Evolutionary conservation across 73 alveolate genomes (phyloP).

Genomic region (Symbiodinium pilosum): DNA sequence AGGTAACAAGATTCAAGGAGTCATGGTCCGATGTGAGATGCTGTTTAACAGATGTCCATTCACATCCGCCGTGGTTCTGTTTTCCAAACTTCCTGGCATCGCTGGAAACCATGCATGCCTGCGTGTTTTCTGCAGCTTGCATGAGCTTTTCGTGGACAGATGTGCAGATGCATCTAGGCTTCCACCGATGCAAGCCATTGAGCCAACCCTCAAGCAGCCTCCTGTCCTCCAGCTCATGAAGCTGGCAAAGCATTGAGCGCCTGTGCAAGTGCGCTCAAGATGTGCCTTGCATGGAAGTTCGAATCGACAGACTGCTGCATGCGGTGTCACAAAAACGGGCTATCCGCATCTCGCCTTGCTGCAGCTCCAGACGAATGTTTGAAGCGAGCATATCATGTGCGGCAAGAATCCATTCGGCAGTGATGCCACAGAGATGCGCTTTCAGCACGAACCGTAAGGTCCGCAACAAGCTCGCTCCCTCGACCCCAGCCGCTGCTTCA

Average conservation of each 20-base stretch:
- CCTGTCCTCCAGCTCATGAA: not conserved
- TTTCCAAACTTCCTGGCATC: slow-evolving; percentile 40
- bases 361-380: too few relatives aligned
- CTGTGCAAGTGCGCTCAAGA: slow-evolving; percentile 36
- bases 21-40: not conserved
- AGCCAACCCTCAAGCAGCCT: not conserved
- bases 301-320: slow-evolving; percentile 1
- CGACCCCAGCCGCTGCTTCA: too few relatives aligned
- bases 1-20: not conserved
- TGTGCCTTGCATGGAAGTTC: slow-evolving; percentile 34
- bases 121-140: slow-evolving; percentile 29
- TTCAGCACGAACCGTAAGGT: too few relatives aligned
- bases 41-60: not conserved
- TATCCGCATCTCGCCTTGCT: not conserved
- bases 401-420: too few relatives aligned
- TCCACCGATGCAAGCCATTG: not conserved
- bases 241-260: slow-evolving; percentile 3
- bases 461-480: too few relatives aligned
- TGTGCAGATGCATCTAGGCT: not conserved
- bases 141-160: not conserved
- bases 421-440: too few relatives aligned
- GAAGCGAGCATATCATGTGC: too few relatives aligned
- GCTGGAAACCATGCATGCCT: slow-evolving; percentile 87
- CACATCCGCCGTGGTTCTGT: slow-evolving; percentile 13
- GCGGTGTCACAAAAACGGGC: not conserved